Base-by-base conservation (phyloP, 179 eudicot species). In the Silene noctiflora region DNA sequence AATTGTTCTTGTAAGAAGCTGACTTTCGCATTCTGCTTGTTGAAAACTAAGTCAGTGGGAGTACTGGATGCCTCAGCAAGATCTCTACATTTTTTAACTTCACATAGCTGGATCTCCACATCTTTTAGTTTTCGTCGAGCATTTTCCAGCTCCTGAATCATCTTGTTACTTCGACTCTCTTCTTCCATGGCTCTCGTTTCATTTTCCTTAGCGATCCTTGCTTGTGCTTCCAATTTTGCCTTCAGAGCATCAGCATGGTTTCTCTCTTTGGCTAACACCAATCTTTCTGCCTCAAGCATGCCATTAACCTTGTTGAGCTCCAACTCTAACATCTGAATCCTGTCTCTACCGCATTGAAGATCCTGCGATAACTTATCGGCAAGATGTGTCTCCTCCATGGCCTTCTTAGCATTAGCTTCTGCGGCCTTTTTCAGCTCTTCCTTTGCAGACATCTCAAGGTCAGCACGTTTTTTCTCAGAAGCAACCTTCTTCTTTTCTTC, bases 1-100 rank as follows among this genome's bases (percentile, higher is more conserved):
- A 93, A 75, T 71, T 90, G 87, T 69, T 91, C 87, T 80, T 75
- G 84, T 77, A 93, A 83, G 62, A 91, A 77, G 83, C 79, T 87
- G 61, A 84, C 39, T 79, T 81, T 35, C 9, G 42, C 72, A 71
- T 58, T 58, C 67, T 82, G 85, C 64, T 82, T 75, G 60, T 72
- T 73, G 19, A 59, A 67, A 65, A 25, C 27, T 21, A 72, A 33
- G 35, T 79, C 73, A 56, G 78, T 76, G 6, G 66, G 61, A 42
- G 20, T 16, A 46, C 22, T 71, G 33, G 80, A 66, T 69, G 76
- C 64, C 71, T 77, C 83, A 67, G 73, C 73, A 71, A 72, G 67
- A 72, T 19, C 75, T 61, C 73, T 79, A 71, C 73, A 73, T 27
- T 77, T 67, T 21, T 79, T 70, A 60, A 79, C 68, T 71, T 81